phyloP scores from a whole-genome alignment of 1,139 yeast species.

The Kodamaea ohmeri region DNA sequence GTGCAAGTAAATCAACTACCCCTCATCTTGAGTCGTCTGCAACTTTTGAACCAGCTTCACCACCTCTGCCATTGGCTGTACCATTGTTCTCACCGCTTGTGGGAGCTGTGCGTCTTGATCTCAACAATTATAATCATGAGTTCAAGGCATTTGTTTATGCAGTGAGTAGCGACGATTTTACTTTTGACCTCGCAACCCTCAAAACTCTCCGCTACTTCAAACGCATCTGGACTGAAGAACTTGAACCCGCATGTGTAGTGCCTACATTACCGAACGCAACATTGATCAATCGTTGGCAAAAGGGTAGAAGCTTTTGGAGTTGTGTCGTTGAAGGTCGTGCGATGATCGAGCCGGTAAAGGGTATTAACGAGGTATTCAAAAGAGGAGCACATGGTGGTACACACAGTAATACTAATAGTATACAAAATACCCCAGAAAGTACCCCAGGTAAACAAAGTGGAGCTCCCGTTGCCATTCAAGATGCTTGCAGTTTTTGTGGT shows the following conservation, averaged over 20 bases:
- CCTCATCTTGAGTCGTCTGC: conserved; percentile 1
- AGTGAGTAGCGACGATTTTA: conserved; percentile 35
- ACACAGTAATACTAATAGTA: not conserved
- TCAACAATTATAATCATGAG: conserved; percentile 41
- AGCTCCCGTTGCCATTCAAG: conserved; percentile 71
- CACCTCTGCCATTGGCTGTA: conserved; percentile 19
- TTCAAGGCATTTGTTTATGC: conserved; percentile 39
- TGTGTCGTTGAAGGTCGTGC: conserved; percentile 78
- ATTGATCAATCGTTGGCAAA: conserved; percentile 44
- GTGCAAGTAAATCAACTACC: conserved; percentile 7
- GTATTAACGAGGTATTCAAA: conserved; percentile 70
- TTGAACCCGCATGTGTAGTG: conserved; percentile 56
- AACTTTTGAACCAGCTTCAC: not conserved
- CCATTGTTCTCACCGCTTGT: conserved; percentile 52
- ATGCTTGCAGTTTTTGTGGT: conserved; percentile 81
- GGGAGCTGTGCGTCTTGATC: conserved; percentile 59
- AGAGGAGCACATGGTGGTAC: conserved; percentile 6
- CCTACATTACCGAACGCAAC: conserved; percentile 35
- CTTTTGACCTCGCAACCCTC: conserved; percentile 39
- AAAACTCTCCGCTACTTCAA: conserved; percentile 63
- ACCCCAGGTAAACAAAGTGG: not conserved
- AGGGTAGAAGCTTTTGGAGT: conserved; percentile 54
- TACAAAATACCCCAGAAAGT: too few species aligned
- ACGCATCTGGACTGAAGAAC: conserved; percentile 68
- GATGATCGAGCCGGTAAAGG: conserved; percentile 82